Evolutionary conservation across 352 stramenopile species (phyloP).

Genomic region (Pelagophyceae sp.): DNA sequence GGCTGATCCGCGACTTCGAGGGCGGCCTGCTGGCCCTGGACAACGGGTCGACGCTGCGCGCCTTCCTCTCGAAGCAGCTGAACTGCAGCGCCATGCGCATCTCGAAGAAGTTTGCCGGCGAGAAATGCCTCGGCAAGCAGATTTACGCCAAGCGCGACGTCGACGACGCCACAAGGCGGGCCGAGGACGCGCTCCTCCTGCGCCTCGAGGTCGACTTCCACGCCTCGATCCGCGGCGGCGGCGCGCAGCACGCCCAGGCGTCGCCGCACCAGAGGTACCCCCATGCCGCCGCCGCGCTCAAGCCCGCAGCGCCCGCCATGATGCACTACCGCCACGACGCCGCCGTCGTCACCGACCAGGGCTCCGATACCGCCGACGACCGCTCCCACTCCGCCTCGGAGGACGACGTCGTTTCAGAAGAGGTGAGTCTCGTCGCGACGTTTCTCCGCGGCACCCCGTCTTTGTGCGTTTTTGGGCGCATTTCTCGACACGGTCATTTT

Average conservation of each 20-base stretch:
- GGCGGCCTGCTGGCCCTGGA: not conserved
- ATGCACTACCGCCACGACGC: not conserved
- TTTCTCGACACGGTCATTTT: too few relatives aligned
- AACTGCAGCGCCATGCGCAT: slow-evolving; percentile 24
- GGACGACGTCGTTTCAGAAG: too few relatives aligned
- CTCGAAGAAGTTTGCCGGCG: slow-evolving; percentile 24
- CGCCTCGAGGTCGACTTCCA: not conserved
- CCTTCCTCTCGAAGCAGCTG: slow-evolving; percentile 19
- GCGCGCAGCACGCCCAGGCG: too few relatives aligned
- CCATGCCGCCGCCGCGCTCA: too few relatives aligned
- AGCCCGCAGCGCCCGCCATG: too few relatives aligned
- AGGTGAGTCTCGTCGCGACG: too few relatives aligned
- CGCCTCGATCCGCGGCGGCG: not conserved
- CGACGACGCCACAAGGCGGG: not conserved
- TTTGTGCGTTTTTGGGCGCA: too few relatives aligned
- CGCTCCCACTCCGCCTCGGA: too few relatives aligned
- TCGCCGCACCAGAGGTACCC: too few relatives aligned
- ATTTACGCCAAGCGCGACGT: slow-evolving; percentile 14
- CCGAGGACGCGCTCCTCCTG: not conserved
- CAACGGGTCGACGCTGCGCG: slow-evolving; percentile 20
- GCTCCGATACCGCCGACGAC: too few relatives aligned
- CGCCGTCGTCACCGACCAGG: too few relatives aligned
- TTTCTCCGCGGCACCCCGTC: too few relatives aligned
- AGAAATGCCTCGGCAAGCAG: slow-evolving; percentile 20
- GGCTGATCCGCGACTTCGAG: slow-evolving; percentile 12